Base-by-base conservation (phyloP, 2,329 filamentous ascomycete species). In the Ilyonectria robusta region DNA sequence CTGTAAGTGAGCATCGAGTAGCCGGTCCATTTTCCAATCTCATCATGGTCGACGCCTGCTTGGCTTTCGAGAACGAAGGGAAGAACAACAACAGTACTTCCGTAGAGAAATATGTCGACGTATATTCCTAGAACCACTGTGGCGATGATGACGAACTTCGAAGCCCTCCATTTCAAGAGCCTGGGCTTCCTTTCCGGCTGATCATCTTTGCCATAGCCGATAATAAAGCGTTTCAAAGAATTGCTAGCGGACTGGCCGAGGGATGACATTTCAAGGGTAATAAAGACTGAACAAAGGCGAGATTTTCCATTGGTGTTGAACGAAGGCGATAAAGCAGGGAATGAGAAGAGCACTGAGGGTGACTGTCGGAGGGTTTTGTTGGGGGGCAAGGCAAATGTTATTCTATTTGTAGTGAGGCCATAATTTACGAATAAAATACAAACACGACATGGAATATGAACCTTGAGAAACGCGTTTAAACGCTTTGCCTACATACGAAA, bases 41-140 rank as follows among this genome's bases (percentile, higher is more conserved):
- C 40, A 3, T 61, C 40, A 11, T 63, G 21, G 2, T 29, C 23
- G 10, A 64, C 47, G 1, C 56, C 46, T 6, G 62, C 46, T 19
- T 70, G 66, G 2, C 53, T 44, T 44, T 70, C 50, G 19, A 70
- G 42, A 4, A 69, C 47, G 19, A 71, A 69, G 8, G 67, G 69
- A 4, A 69, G 61, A 4, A 66, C 68, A 17, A 67, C 59, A 42
- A 71, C 67, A 26, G 64, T 69, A 31, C 58, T 62, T 2, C 61
- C 69, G 23, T 69, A 69, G 26, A 71, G 59, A 23, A 69, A 71
- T 21, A 71, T 67, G 48, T 69, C 67, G 31, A 69, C 59, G 13
- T 64, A 69, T 2, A 69, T 69, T 8, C 69, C 67, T 4, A 67
- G 51, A 21, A 66, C 37, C 2, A 71, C 67, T 4, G 67, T 69